phyloP scores from a whole-genome alignment of 2,329 filamentous ascomycete genomes.

The Emydomyces testavorans region DNA sequence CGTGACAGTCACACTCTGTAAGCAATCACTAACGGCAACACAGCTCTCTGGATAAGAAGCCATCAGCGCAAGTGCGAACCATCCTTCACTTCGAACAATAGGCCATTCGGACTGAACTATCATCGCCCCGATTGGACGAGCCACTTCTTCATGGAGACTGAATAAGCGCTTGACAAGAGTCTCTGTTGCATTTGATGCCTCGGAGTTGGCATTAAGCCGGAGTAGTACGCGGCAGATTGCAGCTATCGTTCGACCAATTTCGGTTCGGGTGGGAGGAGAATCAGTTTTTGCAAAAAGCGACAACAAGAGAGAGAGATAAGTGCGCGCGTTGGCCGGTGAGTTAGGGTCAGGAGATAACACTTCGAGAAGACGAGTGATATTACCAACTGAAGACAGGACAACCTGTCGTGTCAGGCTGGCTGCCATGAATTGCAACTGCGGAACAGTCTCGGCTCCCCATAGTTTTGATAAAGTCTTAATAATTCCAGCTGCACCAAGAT shows the following conservation, averaged over 20 bases:
- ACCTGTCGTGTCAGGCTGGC: conserved; percentile 33
- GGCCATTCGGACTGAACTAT: conserved; percentile 38
- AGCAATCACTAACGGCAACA: conserved; percentile 25
- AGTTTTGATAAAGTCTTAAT: conserved; percentile 31
- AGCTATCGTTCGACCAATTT: conserved; percentile 38
- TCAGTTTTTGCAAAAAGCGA: conserved; percentile 34
- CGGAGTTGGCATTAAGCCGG: conserved; percentile 3
- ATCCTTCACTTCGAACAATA: conserved; percentile 39
- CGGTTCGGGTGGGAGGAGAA: conserved; percentile 36
- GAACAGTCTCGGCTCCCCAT: conserved; percentile 34
- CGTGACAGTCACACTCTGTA: conserved; percentile 28
- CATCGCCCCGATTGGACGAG: conserved; percentile 35
- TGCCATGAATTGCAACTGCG: conserved; percentile 36
- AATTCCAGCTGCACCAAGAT: conserved; percentile 31
- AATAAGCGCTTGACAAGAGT: conserved; percentile 27
- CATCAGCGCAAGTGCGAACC: conserved; percentile 40
- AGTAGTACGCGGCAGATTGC: conserved; percentile 27
- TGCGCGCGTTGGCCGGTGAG: conserved; percentile 23
- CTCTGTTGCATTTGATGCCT: conserved; percentile 14
- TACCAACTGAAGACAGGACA: conserved; percentile 29
- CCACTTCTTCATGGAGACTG: conserved; percentile 27
- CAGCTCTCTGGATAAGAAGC: conserved; percentile 28
- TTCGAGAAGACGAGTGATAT: conserved; percentile 30
- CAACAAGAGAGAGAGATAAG: conserved; percentile 35
- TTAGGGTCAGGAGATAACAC: conserved; percentile 23